Evolutionary conservation across 768 basidiomycete genomes (phyloP).

Genomic region (Mycena galopus): DNA sequence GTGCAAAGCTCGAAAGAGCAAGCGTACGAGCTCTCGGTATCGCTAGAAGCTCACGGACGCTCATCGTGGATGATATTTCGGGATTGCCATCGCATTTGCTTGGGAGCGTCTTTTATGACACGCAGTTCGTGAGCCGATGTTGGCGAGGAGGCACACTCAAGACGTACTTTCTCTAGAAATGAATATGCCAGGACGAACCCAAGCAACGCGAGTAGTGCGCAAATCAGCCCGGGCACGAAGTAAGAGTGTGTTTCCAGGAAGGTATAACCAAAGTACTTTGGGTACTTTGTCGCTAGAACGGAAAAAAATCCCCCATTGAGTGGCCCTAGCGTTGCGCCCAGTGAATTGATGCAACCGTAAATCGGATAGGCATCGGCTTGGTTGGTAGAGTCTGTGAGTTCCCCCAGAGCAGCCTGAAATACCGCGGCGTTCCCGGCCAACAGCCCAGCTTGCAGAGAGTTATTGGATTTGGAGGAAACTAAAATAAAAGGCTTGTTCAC

Average conservation of each 20-base stretch:
- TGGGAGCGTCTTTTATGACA: slow-evolving; percentile 52
- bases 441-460: slow-evolving; percentile 58
- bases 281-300: slow-evolving; percentile 63
- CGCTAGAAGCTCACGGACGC: slow-evolving; percentile 55
- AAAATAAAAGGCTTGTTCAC: not conserved
- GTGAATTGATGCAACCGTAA: slow-evolving; percentile 69
- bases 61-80: slow-evolving; percentile 26
- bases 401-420: slow-evolving; percentile 65
- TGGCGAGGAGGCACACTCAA: not conserved
- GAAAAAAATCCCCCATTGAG: slow-evolving; percentile 72
- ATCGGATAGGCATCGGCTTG: slow-evolving; percentile 68
- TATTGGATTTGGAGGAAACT: not conserved
- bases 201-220: slow-evolving; percentile 53
- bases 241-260: slow-evolving; percentile 69
- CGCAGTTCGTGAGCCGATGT: not conserved
- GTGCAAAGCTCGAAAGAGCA: slow-evolving; percentile 60
- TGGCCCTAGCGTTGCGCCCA: slow-evolving; percentile 70
- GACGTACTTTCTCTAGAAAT: slow-evolving; percentile 67
- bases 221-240: slow-evolving; percentile 68
- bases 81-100: slow-evolving; percentile 44
- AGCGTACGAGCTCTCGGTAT: slow-evolving; percentile 63
- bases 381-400: slow-evolving; percentile 72
- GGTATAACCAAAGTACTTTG: slow-evolving; percentile 53
- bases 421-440: slow-evolving; percentile 69
- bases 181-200: slow-evolving; percentile 57